Percentiles rank a stretch among this genome's conserved stretches.
Conservation (phyloP, 805 yeast species). For the Cyberlindnera maritima region DNA sequence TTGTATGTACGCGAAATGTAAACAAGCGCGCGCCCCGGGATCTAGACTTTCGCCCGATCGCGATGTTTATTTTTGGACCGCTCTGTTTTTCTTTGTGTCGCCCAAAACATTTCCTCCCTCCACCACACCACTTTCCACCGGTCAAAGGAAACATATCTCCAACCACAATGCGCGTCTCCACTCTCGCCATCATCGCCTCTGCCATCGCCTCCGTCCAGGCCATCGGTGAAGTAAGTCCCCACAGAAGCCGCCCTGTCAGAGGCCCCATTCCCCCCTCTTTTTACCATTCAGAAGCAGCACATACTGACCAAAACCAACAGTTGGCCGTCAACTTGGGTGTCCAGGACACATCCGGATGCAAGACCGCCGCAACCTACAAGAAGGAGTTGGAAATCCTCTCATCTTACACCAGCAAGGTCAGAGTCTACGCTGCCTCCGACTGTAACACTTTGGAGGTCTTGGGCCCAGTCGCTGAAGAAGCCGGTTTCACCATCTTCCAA, state of each 20-base stretch:
- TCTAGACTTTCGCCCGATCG: background rate
- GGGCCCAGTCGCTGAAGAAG: constrained; percentile 82
- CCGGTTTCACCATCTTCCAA: constrained; percentile 71
- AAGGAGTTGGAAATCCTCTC: constrained; percentile 61
- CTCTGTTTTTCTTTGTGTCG: constrained; percentile 3
- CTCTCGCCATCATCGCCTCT: constrained; percentile 37
- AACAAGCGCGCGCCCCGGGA: background rate
- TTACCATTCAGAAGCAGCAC: background rate
- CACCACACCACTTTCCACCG: background rate
- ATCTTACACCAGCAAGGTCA: constrained; percentile 60
- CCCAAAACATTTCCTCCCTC: constrained; percentile 3
- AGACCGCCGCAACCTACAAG: constrained; percentile 65
- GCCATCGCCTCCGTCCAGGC: constrained; percentile 51
- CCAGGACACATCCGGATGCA: constrained; percentile 67
- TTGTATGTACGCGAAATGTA: background rate
- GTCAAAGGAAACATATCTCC: background rate
- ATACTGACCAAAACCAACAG: constrained; percentile 13
- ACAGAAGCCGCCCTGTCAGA: constrained; percentile 15
- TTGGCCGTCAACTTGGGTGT: constrained; percentile 89
- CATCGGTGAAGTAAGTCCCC: constrained; percentile 46
- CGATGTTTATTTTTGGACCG: constrained; percentile 7
- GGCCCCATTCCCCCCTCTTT: background rate
- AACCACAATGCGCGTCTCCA: constrained; percentile 23
- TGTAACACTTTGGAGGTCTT: constrained; percentile 83
- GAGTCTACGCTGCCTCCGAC: constrained; percentile 90